Evolutionary conservation across 2,329 filamentous ascomycete species (phyloP), one percentile per base, ranked within the genome.

Genomic region (Amylocarpus encephaloides): DNA sequence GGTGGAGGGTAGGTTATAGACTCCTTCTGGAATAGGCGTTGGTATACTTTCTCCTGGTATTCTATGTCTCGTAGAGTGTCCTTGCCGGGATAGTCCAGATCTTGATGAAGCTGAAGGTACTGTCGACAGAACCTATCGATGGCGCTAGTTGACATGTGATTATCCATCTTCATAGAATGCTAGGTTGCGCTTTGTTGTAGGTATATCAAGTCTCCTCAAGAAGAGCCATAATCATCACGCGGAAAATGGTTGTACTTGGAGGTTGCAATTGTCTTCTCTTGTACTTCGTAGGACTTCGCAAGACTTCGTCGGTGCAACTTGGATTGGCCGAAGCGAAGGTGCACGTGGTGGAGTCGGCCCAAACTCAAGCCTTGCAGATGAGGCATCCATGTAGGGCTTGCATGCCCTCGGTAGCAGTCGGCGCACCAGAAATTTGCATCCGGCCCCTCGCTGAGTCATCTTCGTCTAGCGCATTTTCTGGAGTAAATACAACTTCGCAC

Each of bases 61-160:
- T 71, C 67, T 10, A 79, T 70, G 26, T 77, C 71, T 54, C 80
- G 78, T 26, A 95, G 72, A 12, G 78, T 64, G 19, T 73, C 62
- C 18, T 72, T 68, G 19, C 77, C 68, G 1, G 89, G 90, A 65
- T 83, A 86, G 43, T 78, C 75, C 33, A 92, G 71, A 6, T 73
- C 66, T 0, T 73, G 70, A 42, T 91, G 81, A 2, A 91, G 72
- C 66, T 96, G 90, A 32, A 92, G 76, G 64, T 88, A 94, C 65
- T 95, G 90, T 54, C 78, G 77, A 58, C 80, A 83, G 64, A 90
- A 82, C 15, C 79, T 76, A 52, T 65, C 62, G 44, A 76, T 64
- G 40, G 52, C 56, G 43, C 41, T 43, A 15, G 40, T 16, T 32
- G 52, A 69, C 56, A 66, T 41, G 55, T 50, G 48, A 38, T 39